Evolutionary conservation across 768 basidiomycete genomes (phyloP), one percentile per base, ranked within the genome.

Genomic region (Gloeopeniophorella convolvens): DNA sequence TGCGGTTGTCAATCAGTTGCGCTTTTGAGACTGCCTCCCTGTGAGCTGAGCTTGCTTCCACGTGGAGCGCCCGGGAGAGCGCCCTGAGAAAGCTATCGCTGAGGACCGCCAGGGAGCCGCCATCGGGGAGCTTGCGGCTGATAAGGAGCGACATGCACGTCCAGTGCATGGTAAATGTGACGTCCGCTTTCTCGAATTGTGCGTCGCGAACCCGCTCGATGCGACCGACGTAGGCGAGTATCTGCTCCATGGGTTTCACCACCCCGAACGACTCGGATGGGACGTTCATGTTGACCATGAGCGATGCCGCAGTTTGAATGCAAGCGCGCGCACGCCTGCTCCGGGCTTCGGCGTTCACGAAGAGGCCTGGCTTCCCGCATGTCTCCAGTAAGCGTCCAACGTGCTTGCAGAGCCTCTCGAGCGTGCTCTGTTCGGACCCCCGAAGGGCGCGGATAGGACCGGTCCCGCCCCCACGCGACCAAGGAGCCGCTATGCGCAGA

Each of bases 261-360:
- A 51, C 41, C 9, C 44, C 50, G 27, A 55, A 55, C 45, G 39
- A 33, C 20, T 7, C 15, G 24, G 46, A 44, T 9, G 48, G 8
- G n/a, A 34, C 42, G 5, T 48, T 18, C 50, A 48, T 45, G 12
- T 42, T 42, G 23, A 52, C 40, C 26, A 53, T 18, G 15, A 56
- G 43, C 10, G 50, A 51, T 5, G 45, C 39, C 26, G 45, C 43
- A 4, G 33, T 41, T 26, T 55, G 33, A 16, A 51, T 26, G 31
- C 54, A 55, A n/a, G 49, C 49, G 27, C 54, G 49, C 3, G 49
- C 41, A 6, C 54, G 54, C 39, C 33, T 46, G 28, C 48, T 44
- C 30, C 54, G 50, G 4, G 34, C 27, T 1, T 34, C 41, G 5
- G 42, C 34, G n/a, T 12, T 46, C 5, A 11, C 35, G 9, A 47